Base-by-base conservation (phyloP, 768 basidiomycete genomes). In the Mycena kentingensis region DNA sequence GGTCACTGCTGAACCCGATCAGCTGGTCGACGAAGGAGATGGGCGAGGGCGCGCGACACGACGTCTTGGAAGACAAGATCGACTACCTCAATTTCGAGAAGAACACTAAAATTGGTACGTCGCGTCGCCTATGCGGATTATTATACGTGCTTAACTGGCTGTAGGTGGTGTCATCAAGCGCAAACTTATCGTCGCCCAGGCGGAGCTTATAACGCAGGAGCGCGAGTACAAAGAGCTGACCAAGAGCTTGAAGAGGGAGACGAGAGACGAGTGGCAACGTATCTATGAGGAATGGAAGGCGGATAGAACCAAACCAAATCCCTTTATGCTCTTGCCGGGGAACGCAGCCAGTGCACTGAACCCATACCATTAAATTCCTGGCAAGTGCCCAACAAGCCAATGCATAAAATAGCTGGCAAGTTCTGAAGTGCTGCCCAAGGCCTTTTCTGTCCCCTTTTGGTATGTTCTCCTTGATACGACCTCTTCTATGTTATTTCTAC, bases 21-120 rank as follows among this genome's bases (percentile, higher is more conserved):
- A 60, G 62, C 0, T 50, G 49, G 3, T 64, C 63, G 28, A 71
- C 67, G 0, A 61, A 61, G 10, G 68, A 73, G 22, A 73, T 69
- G 68, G 63, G 64, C 0, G 58, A 61, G 0, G 65, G 66, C 0
- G 43, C 57, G 1, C 49, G 61, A 0, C 42, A 60, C 5, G 67
- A 70, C 16, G 62, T 62, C 0, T 22, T 74, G 1, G 66, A 73
- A 27, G 49, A 61, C 27, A 32, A 45, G 24, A 22, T 35, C 8
- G 67, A 71, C 31, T 44, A 60, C 15, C 62, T 21, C 3, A 57
- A 56, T 24, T 57, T 25, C 21, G 19, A 48, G 28, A 60, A 60
- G 43, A 52, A 55, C 34, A 37, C 1, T 22, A 49, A 38, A 36
- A 36, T 49, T 8, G 8, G 31, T 32, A 8, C 31, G 8, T 32